Conservation (phyloP, 2,329 filamentous ascomycete genomes). For the Colletotrichum viniferum region DNA sequence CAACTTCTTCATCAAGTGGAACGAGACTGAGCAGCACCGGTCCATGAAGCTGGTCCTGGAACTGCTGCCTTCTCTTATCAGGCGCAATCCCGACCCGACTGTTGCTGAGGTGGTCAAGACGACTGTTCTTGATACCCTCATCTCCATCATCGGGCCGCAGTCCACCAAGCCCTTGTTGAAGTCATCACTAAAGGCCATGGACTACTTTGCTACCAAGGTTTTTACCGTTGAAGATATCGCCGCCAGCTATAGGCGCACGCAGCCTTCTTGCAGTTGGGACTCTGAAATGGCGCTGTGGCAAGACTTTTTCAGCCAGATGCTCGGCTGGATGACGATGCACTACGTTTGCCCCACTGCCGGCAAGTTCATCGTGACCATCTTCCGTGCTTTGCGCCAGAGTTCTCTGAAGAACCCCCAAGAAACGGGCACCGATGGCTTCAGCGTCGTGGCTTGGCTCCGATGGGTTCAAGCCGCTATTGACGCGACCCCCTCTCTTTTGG, state of each 20-base stretch:
- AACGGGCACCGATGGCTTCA: conserved; percentile 30
- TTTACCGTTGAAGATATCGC: conserved; percentile 53
- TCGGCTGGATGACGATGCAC: conserved; percentile 61
- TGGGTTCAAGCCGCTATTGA: conserved; percentile 60
- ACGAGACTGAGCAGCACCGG: conserved; percentile 67
- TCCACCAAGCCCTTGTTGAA: conserved; percentile 70
- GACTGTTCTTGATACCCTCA: conserved; percentile 53
- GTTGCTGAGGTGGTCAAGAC: conserved; percentile 43
- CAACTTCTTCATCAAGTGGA: conserved; percentile 70
- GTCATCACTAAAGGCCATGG: conserved; percentile 70
- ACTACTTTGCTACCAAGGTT: conserved; percentile 69
- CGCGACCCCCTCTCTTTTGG: conserved; percentile 56
- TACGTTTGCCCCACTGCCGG: conserved; percentile 65
- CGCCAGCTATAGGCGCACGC: conserved; percentile 41
- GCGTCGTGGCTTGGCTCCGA: conserved; percentile 54
- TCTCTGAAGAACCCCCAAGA: conserved; percentile 23
- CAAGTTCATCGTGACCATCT: conserved; percentile 63
- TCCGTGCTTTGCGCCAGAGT: conserved; percentile 48
- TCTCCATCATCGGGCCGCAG: conserved; percentile 64
- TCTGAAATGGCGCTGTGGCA: conserved; percentile 48
- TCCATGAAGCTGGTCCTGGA: conserved; percentile 68
- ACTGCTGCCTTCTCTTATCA: conserved; percentile 55
- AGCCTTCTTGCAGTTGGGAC: conserved; percentile 27
- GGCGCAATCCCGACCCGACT: conserved; percentile 50
- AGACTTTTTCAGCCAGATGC: conserved; percentile 50